Percentiles rank a stretch among this genome's conserved stretches.
Evolutionary conservation across 768 basidiomycete genomes (phyloP).

Genomic region (Lactarius pseudohatsudake): DNA sequence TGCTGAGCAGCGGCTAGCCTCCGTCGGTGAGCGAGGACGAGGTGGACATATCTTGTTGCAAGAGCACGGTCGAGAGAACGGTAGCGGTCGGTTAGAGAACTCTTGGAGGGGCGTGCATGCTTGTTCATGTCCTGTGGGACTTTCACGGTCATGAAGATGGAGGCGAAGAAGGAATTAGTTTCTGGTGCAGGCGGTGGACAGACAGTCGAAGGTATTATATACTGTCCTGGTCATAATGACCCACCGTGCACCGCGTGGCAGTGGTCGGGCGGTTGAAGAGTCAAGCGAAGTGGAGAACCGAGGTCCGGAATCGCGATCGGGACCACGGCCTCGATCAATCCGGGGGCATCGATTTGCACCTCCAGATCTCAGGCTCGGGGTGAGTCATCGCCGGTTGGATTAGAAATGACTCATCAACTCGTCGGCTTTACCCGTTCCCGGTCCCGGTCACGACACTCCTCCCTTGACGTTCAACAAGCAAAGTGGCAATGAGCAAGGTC

Average conservation of each 20-base stretch:
- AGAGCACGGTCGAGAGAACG: slow-evolving; percentile 28
- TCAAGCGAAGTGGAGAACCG: not conserved
- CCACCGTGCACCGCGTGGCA: not conserved
- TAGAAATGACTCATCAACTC: slow-evolving; percentile 1
- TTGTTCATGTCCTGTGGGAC: slow-evolving; percentile 18
- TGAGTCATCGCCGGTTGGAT: not conserved
- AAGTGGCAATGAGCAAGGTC: slow-evolving; percentile 58
- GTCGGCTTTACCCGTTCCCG: not conserved
- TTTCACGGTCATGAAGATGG: slow-evolving; percentile 25
- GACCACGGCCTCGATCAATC: not conserved
- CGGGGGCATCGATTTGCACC: no score
- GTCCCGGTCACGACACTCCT: not conserved
- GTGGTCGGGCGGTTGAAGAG: not conserved
- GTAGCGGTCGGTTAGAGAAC: slow-evolving; percentile 12
- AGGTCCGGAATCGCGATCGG: not conserved
- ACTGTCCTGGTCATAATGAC: not conserved
- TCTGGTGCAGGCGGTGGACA: not conserved
- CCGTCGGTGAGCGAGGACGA: slow-evolving; percentile 28
- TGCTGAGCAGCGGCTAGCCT: slow-evolving; percentile 17
- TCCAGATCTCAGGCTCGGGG: no score
- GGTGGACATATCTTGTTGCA: slow-evolving; percentile 23
- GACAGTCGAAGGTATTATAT: slow-evolving; percentile 4
- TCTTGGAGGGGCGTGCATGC: slow-evolving; percentile 1
- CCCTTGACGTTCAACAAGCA: not conserved
- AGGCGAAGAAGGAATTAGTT: not conserved